phyloP scores from a whole-genome alignment of 2,329 filamentous ascomycete genomes.

The Exophiala oligosperma region DNA sequence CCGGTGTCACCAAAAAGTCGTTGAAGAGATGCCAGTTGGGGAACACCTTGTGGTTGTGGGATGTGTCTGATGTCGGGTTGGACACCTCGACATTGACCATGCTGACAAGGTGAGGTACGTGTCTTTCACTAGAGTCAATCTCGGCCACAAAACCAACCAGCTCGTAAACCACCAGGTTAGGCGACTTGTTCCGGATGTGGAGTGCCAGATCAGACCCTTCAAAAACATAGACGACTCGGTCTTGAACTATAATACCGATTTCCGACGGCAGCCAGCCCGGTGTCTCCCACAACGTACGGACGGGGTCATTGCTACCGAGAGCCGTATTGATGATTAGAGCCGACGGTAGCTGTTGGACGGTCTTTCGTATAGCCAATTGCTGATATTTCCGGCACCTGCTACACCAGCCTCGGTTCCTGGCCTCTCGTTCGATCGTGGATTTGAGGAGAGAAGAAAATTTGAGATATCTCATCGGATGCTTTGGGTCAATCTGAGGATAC shows the following conservation, averaged over 20 bases:
- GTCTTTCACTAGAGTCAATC: conserved; percentile 80
- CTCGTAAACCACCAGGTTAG: conserved; percentile 85
- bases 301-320: conserved; percentile 70
- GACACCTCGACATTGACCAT: conserved; percentile 74
- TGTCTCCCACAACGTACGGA: conserved; percentile 75
- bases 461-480: conserved; percentile 52
- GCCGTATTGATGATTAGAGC: conserved; percentile 87
- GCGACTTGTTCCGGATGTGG: conserved; percentile 74
- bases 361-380: conserved; percentile 79
- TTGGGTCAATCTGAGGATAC: conserved; percentile 58
- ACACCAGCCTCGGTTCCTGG: conserved; percentile 90
- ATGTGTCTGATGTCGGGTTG: conserved; percentile 61
- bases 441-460: conserved; percentile 90
- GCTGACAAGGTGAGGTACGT: conserved; percentile 87
- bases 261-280: conserved; percentile 92
- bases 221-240: conserved; percentile 91
- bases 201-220: conserved; percentile 86
- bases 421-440: conserved; percentile 84
- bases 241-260: conserved; percentile 86
- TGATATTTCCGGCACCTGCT: conserved; percentile 88
- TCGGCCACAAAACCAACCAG: conserved; percentile 86
- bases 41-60: conserved; percentile 56
- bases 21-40: conserved; percentile 89
- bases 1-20: conserved; percentile 84
- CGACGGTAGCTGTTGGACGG: conserved; percentile 75